Base-by-base conservation (phyloP, 768 basidiomycete species). In the Macrolepiota albuminosa region DNA sequence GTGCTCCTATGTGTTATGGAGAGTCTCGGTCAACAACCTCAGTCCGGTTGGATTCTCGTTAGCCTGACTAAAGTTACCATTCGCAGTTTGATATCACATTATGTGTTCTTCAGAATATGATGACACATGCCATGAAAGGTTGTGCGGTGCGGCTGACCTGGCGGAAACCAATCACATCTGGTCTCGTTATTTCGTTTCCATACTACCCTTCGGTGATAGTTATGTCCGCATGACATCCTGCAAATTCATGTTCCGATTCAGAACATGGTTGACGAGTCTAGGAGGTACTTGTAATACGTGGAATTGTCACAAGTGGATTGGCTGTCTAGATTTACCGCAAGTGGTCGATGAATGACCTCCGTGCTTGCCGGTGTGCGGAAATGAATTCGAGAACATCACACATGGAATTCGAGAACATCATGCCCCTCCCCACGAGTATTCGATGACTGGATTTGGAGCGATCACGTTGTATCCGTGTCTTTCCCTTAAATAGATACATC, bases 401-500 rank as follows among this genome's bases (percentile, higher is more conserved):
- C n/a, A 1, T 48, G 14, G 14, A 24, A 3, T 21, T 46, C 45
- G 40, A 42, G 40, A 10, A n/a, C n/a, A 33, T 58, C 26, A 81
- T 81, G 79, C 75, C 80, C 73, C 56, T 73, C 78, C 24, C 93
- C 93, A 11, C 87, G 93, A 61, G 97, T 96, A 39, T 79, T 98
- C 34, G 96, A 98, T 75, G 95, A 98, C 76, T 97, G 98, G 78
- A 93, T 98, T 64, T 97, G 92, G 87, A 93, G 96, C 66, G 94
- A 97, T 72, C 96, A 97, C 76, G 84, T 96, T 69, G 89, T 97
- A 86, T 93, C 67, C 61, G 89, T 73, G 29, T 31, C 31, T 49
- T 33, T 13, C 5, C 21, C 48, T 55, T 42, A 16, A 16, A 18
- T 11, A 54, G 33, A 54, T 57, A 62, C 68, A 39, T 59, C 50